Evolutionary conservation across 345 rosid species (phyloP).

Genomic region (Iberis pinnata): DNA sequence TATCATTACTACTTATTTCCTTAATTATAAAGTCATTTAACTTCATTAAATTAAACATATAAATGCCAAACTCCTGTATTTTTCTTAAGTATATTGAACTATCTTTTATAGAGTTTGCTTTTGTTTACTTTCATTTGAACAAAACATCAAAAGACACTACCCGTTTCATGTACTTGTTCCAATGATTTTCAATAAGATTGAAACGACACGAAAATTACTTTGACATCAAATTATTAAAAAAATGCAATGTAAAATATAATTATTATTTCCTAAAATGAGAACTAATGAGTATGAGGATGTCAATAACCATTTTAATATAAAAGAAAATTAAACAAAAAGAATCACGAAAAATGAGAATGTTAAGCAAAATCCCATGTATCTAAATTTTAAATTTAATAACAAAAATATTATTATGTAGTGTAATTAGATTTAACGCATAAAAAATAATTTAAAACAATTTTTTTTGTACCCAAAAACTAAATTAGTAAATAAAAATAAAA

Average conservation of each 20-base stretch:
- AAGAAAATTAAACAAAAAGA: too few relatives aligned
- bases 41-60: constrained; percentile 3
- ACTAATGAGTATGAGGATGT: too few relatives aligned
- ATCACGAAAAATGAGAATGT: background rate
- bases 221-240: too few relatives aligned
- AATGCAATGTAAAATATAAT: too few relatives aligned
- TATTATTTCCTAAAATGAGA: too few relatives aligned
- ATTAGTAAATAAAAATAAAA: background rate
- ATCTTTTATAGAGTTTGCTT: constrained; percentile 7
- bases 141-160: constrained; percentile 12
- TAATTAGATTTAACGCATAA: background rate
- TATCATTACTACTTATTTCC: constrained; percentile 11
- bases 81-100: constrained; percentile 18
- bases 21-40: background rate
- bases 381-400: background rate
- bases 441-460: too few relatives aligned
- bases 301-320: too few relatives aligned
- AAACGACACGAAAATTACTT: background rate
- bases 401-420: too few relatives aligned
- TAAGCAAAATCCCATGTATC: background rate
- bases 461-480: too few relatives aligned
- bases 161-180: background rate
- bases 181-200: background rate
- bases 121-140: constrained; percentile 24
- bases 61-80: constrained; percentile 11